Evolutionary conservation across 2,329 filamentous ascomycete species (phyloP), one percentile per base, ranked within the genome.

Genomic region (Lojkania enalia): DNA sequence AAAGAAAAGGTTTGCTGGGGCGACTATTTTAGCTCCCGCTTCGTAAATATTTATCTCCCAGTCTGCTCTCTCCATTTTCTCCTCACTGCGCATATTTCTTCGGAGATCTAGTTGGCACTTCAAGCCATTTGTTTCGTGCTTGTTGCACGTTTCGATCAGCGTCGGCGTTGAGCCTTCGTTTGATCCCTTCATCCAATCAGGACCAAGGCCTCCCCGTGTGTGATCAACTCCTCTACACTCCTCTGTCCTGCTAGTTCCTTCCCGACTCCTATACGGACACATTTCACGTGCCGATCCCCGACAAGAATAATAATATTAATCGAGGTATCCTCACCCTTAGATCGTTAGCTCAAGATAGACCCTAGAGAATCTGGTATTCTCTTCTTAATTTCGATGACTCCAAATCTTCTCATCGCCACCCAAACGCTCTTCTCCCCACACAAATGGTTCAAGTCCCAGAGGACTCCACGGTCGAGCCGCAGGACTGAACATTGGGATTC

Each of bases 351-450:
- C 6, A 33, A 33, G 30, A 33, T 33, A 33, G 30, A 33, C 30
- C 14, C 9, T 6, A 39, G 19, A 27, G 20, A 25, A 36, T 20
- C 33, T 29, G 35, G 20, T 13, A 19, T 6, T 13, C 12, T 35
- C 39, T 29, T 18, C 45, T 30, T 35, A 27, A 33, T 30, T 18
- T 38, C 43, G 47, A 78, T 78, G 76, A 72, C 76, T 31, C 76
- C 76, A 49, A 78, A 78, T 55, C 71, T 77, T 37, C 75, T 76
- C 43, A 57, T 78, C 57, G 76, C 73, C 39, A 68, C 74, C n/a
- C 74, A 76, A 43, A 72, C 68, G 39, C 61, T 74, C 33, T 74
- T 76, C 60, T 73, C 71, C 42, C 76, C 76, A 5, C 63, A 69
- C 47, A 76, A 77, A 65, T 78, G 75, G 76, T 77, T 78, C 53